These are phyloP conservation scores for Sungouiozyma ichnusensis DNA, from an alignment of 805 yeast genomes.

Conservation along the genomic window DNA sequence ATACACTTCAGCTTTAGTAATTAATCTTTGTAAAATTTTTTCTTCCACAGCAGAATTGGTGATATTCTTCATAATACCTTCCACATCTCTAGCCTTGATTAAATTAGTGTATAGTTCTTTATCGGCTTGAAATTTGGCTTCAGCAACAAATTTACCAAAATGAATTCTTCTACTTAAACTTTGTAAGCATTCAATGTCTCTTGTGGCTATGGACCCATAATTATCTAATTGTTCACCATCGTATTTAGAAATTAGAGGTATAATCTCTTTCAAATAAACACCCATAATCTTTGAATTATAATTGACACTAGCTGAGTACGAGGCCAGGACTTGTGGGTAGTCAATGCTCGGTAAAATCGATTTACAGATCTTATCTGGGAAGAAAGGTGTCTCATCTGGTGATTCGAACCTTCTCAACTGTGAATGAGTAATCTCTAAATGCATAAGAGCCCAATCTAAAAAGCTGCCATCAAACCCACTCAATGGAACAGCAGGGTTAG, in stretches of 20 bases:
- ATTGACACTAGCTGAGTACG: constrained; percentile 62
- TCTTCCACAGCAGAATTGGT: constrained; percentile 84
- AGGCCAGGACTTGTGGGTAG: constrained; percentile 71
- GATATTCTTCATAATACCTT: constrained; percentile 69
- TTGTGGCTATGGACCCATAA: constrained; percentile 72
- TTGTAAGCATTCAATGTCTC: constrained; percentile 82
- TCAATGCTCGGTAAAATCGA: constrained; percentile 72
- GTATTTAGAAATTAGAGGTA: constrained; percentile 59
- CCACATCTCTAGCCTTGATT: constrained; percentile 53
- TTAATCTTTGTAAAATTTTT: constrained; percentile 66
- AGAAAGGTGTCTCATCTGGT: constrained; percentile 89
- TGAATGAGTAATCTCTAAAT: constrained; percentile 64
- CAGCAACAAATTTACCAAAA: constrained; percentile 96
- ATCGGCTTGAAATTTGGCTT: constrained; percentile 73
- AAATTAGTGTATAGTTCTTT: constrained; percentile 50
- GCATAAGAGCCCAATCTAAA: constrained; percentile 74
- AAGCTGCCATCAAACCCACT: constrained; percentile 71
- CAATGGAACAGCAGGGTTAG: constrained; percentile 37
- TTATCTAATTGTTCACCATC: constrained; percentile 74
- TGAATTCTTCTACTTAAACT: constrained; percentile 87
- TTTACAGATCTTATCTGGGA: constrained; percentile 50
- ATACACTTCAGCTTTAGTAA: constrained; percentile 73
- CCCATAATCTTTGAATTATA: constrained; percentile 60
- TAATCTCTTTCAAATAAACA: constrained; percentile 61
- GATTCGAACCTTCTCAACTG: constrained; percentile 85